phyloP scores from a whole-genome alignment of 2,329 filamentous ascomycete genomes.

The Fusarium agapanthi region DNA sequence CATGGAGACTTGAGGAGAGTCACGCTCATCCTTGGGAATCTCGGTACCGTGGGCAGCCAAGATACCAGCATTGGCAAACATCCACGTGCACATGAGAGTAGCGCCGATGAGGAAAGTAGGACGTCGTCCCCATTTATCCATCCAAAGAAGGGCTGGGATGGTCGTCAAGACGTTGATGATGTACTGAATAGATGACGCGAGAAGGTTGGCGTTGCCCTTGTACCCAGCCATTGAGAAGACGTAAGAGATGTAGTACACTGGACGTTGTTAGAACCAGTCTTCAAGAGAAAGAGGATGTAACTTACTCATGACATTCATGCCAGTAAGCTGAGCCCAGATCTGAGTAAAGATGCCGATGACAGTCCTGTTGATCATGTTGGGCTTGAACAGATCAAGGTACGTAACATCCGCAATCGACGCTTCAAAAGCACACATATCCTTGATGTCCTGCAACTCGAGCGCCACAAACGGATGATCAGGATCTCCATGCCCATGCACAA shows the following conservation, averaged over 20 bases:
- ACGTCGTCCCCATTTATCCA: slow-evolving; percentile 80
- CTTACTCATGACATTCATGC: slow-evolving; percentile 67
- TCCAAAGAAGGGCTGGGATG: slow-evolving; percentile 75
- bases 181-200: slow-evolving; percentile 66
- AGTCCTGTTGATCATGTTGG: slow-evolving; percentile 68
- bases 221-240: slow-evolving; percentile 53
- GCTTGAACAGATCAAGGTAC: slow-evolving; percentile 76
- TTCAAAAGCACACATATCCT: slow-evolving; percentile 78
- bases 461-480: slow-evolving; percentile 70
- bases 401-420: slow-evolving; percentile 72
- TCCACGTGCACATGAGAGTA: slow-evolving; percentile 70
- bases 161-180: slow-evolving; percentile 86
- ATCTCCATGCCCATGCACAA: slow-evolving; percentile 74
- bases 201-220: slow-evolving; percentile 57
- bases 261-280: neutral
- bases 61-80: slow-evolving; percentile 62
- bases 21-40: slow-evolving; percentile 55
- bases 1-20: slow-evolving; percentile 59
- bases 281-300: neutral
- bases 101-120: slow-evolving; percentile 72
- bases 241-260: slow-evolving; percentile 68
- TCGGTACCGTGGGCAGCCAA: slow-evolving; percentile 57
- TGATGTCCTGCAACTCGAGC: slow-evolving; percentile 77
- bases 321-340: slow-evolving; percentile 65
- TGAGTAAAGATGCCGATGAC: slow-evolving; percentile 61